phyloP scores from a whole-genome alignment of 78 protist species.

The Corallochytrium limacisporum region DNA sequence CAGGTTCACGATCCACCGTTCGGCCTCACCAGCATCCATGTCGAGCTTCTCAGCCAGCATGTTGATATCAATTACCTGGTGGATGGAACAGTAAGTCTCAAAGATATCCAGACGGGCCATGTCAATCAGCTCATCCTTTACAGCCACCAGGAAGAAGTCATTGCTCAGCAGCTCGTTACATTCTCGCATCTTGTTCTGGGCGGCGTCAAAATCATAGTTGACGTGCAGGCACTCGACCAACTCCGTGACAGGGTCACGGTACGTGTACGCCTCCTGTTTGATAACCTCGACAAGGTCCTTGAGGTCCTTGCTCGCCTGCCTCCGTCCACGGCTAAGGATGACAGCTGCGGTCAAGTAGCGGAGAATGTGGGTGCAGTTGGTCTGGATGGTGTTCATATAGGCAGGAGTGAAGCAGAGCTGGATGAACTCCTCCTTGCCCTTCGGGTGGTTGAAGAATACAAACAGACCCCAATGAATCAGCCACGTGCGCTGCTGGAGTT shows the following conservation, averaged over 20 bases:
- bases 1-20: conserved; percentile 77
- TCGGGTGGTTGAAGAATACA: conserved; percentile 60
- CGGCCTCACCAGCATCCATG: conserved; percentile 55
- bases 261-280: conserved; percentile 51
- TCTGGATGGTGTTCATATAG: conserved; percentile 62
- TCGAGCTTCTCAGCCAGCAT: conserved; percentile 60
- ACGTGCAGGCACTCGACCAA: conserved; percentile 55
- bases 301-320: conserved; percentile 29
- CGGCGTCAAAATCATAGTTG: conserved; percentile 70
- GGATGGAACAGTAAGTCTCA: conserved; percentile 78
- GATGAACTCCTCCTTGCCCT: conserved; percentile 46
- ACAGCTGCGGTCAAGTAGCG: conserved; percentile 70
- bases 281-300: conserved; percentile 40
- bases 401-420: conserved; percentile 42
- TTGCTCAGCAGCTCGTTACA: conserved; percentile 60
- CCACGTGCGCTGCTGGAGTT: conserved; percentile 78
- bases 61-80: conserved; percentile 58
- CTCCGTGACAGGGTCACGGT: conserved; percentile 68
- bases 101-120: conserved; percentile 70
- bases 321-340: conserved; percentile 46
- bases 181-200: conserved; percentile 51
- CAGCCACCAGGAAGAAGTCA: conserved; percentile 54
- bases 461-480: conserved; percentile 71
- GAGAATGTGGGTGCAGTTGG: conserved; percentile 65
- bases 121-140: conserved; percentile 57